These are phyloP conservation scores for Postia placenta DNA, from an alignment of 768 basidiomycete genomes.

Conservation along the genomic window DNA sequence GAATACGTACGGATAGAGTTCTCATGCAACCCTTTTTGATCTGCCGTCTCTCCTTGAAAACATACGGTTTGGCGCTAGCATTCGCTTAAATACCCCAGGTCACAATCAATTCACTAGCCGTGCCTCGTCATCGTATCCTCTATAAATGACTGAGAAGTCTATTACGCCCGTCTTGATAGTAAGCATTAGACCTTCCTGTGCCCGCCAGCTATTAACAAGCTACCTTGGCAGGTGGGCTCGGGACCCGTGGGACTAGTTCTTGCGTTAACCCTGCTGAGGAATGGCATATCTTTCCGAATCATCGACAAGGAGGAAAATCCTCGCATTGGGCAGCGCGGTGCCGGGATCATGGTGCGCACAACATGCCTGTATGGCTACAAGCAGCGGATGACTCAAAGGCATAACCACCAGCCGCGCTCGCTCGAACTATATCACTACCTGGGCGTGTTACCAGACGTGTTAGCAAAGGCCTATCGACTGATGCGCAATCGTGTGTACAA, in stretches of 20 bases:
- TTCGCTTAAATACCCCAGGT: too few relatives aligned
- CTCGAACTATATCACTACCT: slow-evolving; percentile 16
- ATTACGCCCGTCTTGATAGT: neutral
- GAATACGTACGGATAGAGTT: too few relatives aligned
- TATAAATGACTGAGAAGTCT: neutral
- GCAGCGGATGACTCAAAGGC: neutral
- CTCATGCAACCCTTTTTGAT: too few relatives aligned
- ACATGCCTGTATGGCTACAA: neutral
- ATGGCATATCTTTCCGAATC: slow-evolving; percentile 16
- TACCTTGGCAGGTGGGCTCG: slow-evolving; percentile 16
- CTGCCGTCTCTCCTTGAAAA: too few relatives aligned
- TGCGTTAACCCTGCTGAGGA: slow-evolving; percentile 13
- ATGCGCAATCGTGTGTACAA: slow-evolving; percentile 11
- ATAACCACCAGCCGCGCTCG: slow-evolving; percentile 13
- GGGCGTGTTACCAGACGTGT: slow-evolving; percentile 14
- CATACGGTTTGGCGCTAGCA: too few relatives aligned
- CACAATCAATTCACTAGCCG: too few relatives aligned
- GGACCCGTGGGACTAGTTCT: slow-evolving; percentile 16
- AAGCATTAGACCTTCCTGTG: too few relatives aligned
- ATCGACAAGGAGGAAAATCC: slow-evolving; percentile 14
- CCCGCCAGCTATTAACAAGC: neutral
- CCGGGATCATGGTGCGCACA: slow-evolving; percentile 21
- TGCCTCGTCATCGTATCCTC: too few relatives aligned
- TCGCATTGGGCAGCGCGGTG: slow-evolving; percentile 20
- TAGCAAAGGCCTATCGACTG: neutral